Conservation (phyloP, 345 rosid species). For the Euphorbia lathyris region DNA sequence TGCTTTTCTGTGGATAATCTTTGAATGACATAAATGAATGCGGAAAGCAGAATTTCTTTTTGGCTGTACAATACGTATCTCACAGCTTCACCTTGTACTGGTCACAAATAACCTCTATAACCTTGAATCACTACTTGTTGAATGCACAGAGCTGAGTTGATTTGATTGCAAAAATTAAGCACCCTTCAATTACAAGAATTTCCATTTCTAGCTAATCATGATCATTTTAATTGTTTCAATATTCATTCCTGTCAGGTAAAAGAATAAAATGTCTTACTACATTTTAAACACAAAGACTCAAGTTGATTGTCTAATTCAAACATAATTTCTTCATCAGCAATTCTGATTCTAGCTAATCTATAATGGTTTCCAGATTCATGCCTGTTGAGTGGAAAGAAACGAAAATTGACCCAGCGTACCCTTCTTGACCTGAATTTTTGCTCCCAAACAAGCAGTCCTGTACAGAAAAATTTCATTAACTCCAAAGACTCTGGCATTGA, state of each 20-base stretch:
- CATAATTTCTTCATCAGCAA: too few species aligned
- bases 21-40: neutral
- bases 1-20: neutral
- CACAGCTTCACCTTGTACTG: neutral
- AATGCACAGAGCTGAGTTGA: neutral
- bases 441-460: constrained; percentile 24
- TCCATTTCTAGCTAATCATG: neutral
- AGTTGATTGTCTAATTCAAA: neutral
- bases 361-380: constrained; percentile 45
- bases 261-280: neutral
- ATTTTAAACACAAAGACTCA: neutral
- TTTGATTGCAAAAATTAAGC: neutral
- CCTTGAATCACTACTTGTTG: neutral
- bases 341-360: constrained; percentile 2
- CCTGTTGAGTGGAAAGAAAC: constrained; percentile 50
- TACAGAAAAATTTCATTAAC: neutral
- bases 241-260: neutral
- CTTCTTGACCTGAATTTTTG: constrained; percentile 58
- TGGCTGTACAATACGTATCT: too few species aligned
- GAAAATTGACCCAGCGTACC: constrained; percentile 77
- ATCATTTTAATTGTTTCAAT: neutral
- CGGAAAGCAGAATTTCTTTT: neutral
- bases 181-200: neutral
- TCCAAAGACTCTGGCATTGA: neutral
- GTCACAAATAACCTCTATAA: neutral